Conservation (phyloP, 805 yeast species). For the Yamadazyma sp. region DNA sequence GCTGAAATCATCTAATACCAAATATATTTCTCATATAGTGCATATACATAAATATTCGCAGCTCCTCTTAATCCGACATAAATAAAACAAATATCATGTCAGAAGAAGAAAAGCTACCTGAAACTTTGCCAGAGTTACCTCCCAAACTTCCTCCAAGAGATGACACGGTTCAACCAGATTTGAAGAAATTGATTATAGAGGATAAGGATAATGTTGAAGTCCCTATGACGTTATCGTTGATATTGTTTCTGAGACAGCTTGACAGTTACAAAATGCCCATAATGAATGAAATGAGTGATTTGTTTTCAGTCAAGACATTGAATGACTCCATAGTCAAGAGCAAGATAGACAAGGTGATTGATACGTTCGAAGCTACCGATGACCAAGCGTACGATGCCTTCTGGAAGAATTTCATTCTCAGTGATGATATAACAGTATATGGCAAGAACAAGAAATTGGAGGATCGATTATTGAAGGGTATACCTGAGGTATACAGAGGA, state of each 20-base stretch:
- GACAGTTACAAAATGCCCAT: conserved; percentile 19
- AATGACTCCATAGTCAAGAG: conserved; percentile 7
- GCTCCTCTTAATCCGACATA: too few relatives aligned
- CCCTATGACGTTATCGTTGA: background rate
- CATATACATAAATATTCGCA: too few relatives aligned
- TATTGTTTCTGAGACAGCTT: conserved; percentile 15
- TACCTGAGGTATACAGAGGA: conserved; percentile 28
- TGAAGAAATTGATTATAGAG: background rate
- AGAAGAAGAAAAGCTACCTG: background rate
- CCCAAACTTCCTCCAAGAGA: conserved; percentile 2
- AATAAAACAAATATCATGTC: background rate
- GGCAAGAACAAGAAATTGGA: conserved; percentile 17
- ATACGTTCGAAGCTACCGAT: background rate
- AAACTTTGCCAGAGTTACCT: conserved; percentile 1
- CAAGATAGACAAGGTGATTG: conserved; percentile 2
- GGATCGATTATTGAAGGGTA: conserved; percentile 22
- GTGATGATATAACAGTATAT: conserved; percentile 8
- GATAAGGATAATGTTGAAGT: background rate
- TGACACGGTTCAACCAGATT: background rate
- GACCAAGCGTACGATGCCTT: conserved; percentile 3
- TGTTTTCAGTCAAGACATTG: conserved; percentile 9
- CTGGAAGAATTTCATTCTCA: conserved; percentile 8
- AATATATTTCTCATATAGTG: too few relatives aligned
- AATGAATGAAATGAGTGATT: conserved; percentile 25
- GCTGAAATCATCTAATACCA: too few relatives aligned